Percentiles rank a stretch among this genome's conserved stretches.
These are phyloP conservation scores for Termitomyces sp. DNA, from an alignment of 768 basidiomycete species.

Conservation along the genomic window DNA sequence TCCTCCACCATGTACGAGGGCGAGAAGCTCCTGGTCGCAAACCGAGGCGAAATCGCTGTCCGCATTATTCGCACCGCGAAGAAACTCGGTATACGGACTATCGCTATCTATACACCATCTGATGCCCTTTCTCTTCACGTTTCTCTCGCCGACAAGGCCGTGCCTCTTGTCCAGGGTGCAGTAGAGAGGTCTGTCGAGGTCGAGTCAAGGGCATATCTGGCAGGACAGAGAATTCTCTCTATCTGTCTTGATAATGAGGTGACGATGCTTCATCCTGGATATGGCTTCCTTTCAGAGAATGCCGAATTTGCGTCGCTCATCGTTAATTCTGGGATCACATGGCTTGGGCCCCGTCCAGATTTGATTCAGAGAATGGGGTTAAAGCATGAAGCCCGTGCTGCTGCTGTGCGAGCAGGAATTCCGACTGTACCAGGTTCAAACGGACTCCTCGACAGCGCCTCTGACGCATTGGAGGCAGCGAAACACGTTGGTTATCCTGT, in stretches of 20 bases:
- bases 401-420: conserved; percentile 49
- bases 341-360: conserved; percentile 54
- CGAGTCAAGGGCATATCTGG: conserved; percentile 47
- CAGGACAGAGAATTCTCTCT: conserved; percentile 34
- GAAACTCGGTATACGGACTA: conserved; percentile 46
- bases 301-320: conserved; percentile 50
- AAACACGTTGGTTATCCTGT: conserved; percentile 53
- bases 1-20: conserved; percentile 12
- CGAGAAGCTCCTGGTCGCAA: conserved; percentile 64
- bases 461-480: conserved; percentile 42
- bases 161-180: conserved; percentile 28
- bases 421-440: conserved; percentile 58
- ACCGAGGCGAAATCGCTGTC: conserved; percentile 72
- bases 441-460: conserved; percentile 39
- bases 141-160: conserved; percentile 49
- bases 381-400: conserved; percentile 55
- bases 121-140: conserved; percentile 63
- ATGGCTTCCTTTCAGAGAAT: conserved; percentile 68
- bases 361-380: conserved; percentile 56
- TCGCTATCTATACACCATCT: conserved; percentile 59
- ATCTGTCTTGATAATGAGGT: conserved; percentile 40
- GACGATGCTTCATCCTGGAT: conserved; percentile 62
- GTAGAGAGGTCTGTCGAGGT: conserved; percentile 18
- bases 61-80: conserved; percentile 60
- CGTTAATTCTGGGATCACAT: conserved; percentile 47